Conservation (phyloP, 1,284 basidiomycete genomes). For the Chiua sp. region DNA sequence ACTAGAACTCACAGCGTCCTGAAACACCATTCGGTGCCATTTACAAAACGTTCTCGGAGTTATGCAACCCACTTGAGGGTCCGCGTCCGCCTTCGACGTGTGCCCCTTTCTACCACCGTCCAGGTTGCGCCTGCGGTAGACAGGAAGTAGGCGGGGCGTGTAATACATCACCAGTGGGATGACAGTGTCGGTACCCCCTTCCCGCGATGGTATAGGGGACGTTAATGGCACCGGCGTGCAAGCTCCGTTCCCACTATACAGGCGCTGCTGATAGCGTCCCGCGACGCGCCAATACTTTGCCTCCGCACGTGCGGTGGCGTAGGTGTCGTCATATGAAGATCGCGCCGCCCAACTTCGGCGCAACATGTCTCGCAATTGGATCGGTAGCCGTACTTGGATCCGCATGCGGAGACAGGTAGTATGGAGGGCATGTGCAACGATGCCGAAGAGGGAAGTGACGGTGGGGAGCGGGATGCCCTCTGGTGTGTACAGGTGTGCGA, state of each 20-base stretch:
- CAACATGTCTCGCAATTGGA: conserved; percentile 13
- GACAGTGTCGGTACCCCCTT: not conserved
- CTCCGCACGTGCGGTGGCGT: conserved; percentile 31
- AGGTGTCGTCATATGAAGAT: conserved; percentile 11
- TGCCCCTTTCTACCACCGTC: not conserved
- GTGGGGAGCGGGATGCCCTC: not conserved
- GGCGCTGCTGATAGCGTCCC: conserved; percentile 29
- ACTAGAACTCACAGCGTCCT: conserved; percentile 35
- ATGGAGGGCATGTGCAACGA: conserved; percentile 18
- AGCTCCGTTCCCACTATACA: conserved; percentile 29
- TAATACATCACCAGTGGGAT: conserved; percentile 34
- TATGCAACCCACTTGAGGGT: conserved; percentile 19
- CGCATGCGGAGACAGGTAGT: conserved; percentile 20
- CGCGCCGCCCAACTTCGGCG: not conserved
- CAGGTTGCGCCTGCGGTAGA: conserved; percentile 24
- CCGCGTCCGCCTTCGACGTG: conserved; percentile 1
- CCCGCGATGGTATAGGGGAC: not conserved
- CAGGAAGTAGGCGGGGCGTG: conserved; percentile 34
- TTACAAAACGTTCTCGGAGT: conserved; percentile 42
- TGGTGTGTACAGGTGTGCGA: conserved; percentile 7
- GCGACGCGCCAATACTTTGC: conserved; percentile 38
- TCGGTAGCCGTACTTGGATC: conserved; percentile 15
- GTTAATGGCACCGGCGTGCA: not conserved
- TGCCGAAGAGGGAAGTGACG: conserved; percentile 13
- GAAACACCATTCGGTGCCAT: conserved; percentile 48